These are phyloP conservation scores for Neltuma alba DNA, from an alignment of 306 rosid genomes.

Conservation along the genomic window DNA sequence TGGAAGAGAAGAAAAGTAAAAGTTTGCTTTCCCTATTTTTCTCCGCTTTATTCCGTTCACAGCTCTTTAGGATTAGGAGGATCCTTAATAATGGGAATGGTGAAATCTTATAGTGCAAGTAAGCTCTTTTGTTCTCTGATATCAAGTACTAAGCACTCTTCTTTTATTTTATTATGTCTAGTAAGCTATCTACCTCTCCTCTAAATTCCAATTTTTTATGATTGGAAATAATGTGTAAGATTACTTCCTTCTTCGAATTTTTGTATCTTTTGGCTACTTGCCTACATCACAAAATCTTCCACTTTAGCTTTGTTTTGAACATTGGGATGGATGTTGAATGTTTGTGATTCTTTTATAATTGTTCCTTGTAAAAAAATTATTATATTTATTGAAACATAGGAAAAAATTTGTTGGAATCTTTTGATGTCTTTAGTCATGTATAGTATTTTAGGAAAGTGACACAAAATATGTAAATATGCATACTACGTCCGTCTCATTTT, in stretches of 20 bases:
- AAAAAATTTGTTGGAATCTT: too few relatives aligned
- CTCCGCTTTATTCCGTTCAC: background rate
- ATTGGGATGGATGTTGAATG: too few relatives aligned
- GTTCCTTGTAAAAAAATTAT: too few relatives aligned
- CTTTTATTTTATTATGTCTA: background rate
- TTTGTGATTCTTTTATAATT: too few relatives aligned
- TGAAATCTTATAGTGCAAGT: background rate
- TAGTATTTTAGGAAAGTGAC: too few relatives aligned
- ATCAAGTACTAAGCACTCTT: background rate
- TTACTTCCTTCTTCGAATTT: background rate
- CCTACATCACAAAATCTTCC: too few relatives aligned
- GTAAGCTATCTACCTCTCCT: background rate
- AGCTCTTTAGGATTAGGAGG: background rate
- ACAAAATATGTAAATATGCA: too few relatives aligned
- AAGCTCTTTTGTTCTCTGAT: background rate
- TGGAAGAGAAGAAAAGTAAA: background rate
- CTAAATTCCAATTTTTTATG: background rate
- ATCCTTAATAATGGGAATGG: background rate
- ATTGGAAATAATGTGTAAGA: background rate
- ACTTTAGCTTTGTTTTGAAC: background rate
- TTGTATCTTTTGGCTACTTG: background rate
- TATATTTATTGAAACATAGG: too few relatives aligned
- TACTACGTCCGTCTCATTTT: too few relatives aligned
- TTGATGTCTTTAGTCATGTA: too few relatives aligned
- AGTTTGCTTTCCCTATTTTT: background rate